Evolutionary conservation across 2,329 filamentous ascomycete genomes (phyloP).

Genomic region (Colletotrichum noveboracense): DNA sequence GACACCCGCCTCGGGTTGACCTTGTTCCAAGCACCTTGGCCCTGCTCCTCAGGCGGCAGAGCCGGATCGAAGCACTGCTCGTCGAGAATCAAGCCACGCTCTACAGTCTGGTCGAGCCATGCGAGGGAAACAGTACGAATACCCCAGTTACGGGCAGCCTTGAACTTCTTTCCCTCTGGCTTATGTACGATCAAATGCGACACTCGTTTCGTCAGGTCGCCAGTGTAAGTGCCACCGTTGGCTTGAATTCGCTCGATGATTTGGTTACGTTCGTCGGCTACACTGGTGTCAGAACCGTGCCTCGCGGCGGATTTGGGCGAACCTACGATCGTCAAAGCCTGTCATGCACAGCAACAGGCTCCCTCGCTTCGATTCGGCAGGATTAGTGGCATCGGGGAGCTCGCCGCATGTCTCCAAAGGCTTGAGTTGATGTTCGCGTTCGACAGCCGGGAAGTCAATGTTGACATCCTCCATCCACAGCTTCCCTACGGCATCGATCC

Average conservation of each 20-base stretch:
- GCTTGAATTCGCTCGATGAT: conserved; percentile 71
- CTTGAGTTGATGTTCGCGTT: conserved; percentile 68
- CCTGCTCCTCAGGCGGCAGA: conserved; percentile 73
- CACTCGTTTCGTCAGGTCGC: conserved; percentile 83
- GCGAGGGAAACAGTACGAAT: conserved; percentile 80
- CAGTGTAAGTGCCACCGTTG: conserved; percentile 84
- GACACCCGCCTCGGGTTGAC: conserved; percentile 50
- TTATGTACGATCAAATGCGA: conserved; percentile 86
- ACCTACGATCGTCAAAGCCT: conserved; percentile 58
- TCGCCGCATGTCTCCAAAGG: conserved; percentile 62
- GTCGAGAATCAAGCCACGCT: conserved; percentile 88
- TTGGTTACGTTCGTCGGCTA: conserved; percentile 69
- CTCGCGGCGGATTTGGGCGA: not conserved
- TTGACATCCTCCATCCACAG: conserved; percentile 82
- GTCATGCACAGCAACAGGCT: conserved; percentile 60
- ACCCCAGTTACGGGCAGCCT: conserved; percentile 82
- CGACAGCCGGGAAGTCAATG: conserved; percentile 74
- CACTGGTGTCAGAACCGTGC: not conserved
- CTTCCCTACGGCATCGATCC: conserved; percentile 80
- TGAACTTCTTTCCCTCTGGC: conserved; percentile 88
- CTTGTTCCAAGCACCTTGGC: conserved; percentile 76
- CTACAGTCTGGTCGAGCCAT: conserved; percentile 85
- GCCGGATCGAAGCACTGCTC: conserved; percentile 84
- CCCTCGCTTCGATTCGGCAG: conserved; percentile 37
- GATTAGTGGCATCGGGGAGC: conserved; percentile 30